Evolutionary conservation across 768 basidiomycete species (phyloP).

Genomic region (Lactarius vividus): DNA sequence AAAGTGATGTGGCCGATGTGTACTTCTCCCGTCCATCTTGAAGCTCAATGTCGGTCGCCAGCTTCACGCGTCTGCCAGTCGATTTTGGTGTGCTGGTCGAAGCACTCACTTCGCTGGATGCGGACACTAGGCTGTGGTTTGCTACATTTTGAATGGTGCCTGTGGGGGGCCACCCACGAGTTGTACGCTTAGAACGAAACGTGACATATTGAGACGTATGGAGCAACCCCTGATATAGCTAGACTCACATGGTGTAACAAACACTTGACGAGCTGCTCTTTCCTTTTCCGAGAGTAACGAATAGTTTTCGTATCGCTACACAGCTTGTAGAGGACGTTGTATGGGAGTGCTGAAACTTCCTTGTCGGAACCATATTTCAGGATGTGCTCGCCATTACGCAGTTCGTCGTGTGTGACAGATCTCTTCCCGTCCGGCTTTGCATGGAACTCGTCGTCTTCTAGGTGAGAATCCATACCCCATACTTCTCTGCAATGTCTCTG

Average conservation of each 20-base stretch:
- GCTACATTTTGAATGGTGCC: too few species aligned
- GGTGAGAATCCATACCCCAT: slow-evolving; percentile 17
- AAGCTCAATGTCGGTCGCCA: background rate
- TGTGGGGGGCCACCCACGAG: background rate
- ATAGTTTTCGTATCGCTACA: background rate
- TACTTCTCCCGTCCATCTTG: background rate
- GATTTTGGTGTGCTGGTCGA: background rate
- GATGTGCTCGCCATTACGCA: background rate
- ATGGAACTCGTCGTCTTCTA: background rate
- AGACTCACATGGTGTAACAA: background rate
- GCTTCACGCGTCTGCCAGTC: background rate
- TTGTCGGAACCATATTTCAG: background rate
- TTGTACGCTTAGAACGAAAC: background rate
- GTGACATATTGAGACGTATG: background rate
- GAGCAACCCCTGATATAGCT: background rate
- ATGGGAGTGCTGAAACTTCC: background rate
- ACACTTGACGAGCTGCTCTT: background rate
- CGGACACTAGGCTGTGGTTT: too few species aligned
- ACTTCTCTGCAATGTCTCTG: slow-evolving; percentile 25
- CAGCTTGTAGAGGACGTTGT: background rate
- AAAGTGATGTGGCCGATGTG: background rate
- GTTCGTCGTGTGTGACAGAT: background rate
- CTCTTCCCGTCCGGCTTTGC: background rate
- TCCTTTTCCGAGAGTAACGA: background rate
- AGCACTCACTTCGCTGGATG: too few species aligned